These are phyloP conservation scores for Coemansia sp. DNA, from an alignment of 192 early-diverging fungal genomes.

Conservation along the genomic window DNA sequence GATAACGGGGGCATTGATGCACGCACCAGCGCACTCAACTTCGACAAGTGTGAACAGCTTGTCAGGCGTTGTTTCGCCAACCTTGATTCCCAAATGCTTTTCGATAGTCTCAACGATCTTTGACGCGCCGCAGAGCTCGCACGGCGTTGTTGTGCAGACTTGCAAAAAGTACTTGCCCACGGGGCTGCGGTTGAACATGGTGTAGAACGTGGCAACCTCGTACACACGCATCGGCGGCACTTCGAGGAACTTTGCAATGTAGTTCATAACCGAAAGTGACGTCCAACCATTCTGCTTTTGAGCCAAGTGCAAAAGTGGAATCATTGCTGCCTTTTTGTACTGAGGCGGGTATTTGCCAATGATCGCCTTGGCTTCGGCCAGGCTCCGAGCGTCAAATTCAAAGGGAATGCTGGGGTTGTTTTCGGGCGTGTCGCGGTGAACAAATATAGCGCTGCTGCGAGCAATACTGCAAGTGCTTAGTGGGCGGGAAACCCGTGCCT, in stretches of 20 bases:
- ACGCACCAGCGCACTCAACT: slow-evolving; percentile 99
- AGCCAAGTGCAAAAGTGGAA: slow-evolving; percentile 92
- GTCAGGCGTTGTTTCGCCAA: slow-evolving; percentile 92
- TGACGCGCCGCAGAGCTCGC: slow-evolving; percentile 92
- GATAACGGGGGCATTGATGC: slow-evolving; percentile 96
- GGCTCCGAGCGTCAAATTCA: slow-evolving; percentile 81
- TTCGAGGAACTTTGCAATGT: slow-evolving; percentile 90
- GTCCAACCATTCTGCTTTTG: slow-evolving; percentile 97
- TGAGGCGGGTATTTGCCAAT: slow-evolving; percentile 94
- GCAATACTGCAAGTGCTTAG: slow-evolving; percentile 22
- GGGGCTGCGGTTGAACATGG: slow-evolving; percentile 99
- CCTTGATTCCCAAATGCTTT: slow-evolving; percentile 87
- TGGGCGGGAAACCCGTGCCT: slow-evolving; percentile 12
- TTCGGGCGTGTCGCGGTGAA: slow-evolving; percentile 76
- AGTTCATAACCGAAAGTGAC: slow-evolving; percentile 94
- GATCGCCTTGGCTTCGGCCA: slow-evolving; percentile 79
- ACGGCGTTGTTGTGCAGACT: slow-evolving; percentile 98
- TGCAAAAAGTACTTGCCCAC: slow-evolving; percentile 99
- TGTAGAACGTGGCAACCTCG: slow-evolving; percentile 99
- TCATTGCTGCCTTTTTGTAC: slow-evolving; percentile 97
- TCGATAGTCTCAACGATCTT: slow-evolving; percentile 88
- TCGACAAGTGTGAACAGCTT: slow-evolving; percentile 98
- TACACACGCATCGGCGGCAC: slow-evolving; percentile 99
- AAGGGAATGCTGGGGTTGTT: slow-evolving; percentile 86
- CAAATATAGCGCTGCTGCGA: slow-evolving; percentile 53